A percentile compares a stretch with the other conserved stretches of the same genome.
Conservation (phyloP, 148 eudicot species). For the Fagopyrum esculentum region DNA sequence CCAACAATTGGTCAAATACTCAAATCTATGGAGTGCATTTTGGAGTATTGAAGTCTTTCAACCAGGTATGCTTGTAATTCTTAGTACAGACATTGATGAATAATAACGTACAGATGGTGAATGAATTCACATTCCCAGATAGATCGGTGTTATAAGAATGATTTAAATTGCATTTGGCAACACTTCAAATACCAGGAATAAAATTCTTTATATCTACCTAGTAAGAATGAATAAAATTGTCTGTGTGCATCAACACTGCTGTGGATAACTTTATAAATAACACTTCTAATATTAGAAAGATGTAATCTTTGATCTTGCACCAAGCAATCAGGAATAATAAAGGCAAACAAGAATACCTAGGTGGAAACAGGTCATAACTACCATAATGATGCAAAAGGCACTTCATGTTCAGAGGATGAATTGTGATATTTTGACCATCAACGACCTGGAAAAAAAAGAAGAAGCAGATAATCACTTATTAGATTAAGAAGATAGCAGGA, state of each 20-base stretch:
- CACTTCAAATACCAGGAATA: neutral
- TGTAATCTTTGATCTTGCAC: neutral
- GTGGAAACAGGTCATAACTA: slow-evolving; percentile 67
- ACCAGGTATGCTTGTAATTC: neutral
- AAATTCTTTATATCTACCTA: neutral
- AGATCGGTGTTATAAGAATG: neutral
- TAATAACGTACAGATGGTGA: no score
- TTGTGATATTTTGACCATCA: slow-evolving; percentile 89
- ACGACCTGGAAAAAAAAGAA: slow-evolving; percentile 57
- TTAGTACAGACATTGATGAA: neutral
- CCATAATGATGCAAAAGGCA: slow-evolving; percentile 93
- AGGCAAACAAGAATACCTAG: slow-evolving; percentile 47
- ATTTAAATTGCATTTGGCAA: neutral
- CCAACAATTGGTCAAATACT: neutral
- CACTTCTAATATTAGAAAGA: neutral
- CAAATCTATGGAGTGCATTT: neutral
- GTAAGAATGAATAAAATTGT: neutral
- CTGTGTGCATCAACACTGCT: neutral
- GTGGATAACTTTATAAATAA: neutral
- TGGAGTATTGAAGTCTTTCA: neutral
- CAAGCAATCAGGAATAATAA: neutral
- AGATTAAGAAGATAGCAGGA: neutral
- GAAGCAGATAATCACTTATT: slow-evolving; percentile 1
- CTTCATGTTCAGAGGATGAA: slow-evolving; percentile 90
- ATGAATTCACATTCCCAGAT: no score